Evolutionary conservation across 2,329 filamentous ascomycete genomes (phyloP), one percentile per base, ranked within the genome.

Genomic region (Mariannaea sp.): DNA sequence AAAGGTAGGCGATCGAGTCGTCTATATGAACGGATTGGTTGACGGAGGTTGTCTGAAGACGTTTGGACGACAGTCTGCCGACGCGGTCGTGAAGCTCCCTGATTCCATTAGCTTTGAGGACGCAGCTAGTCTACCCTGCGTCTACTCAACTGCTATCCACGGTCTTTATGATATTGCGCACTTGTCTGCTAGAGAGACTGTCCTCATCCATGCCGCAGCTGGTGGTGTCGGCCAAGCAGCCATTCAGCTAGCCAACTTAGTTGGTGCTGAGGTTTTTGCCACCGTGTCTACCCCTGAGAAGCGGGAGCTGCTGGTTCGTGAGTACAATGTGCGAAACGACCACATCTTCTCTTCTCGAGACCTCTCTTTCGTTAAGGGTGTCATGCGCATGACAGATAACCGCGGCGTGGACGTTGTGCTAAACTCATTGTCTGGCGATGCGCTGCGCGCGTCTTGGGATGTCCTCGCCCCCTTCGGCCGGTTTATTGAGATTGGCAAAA

Each of bases 401-500:
- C 40, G 51, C 6, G 69, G 69, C 12, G 59, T 71, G 7, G 64
- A 71, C 30, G 46, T 69, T 3, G 54, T 70, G 4, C 55, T 72
- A 16, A 68, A 69, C 53, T 65, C 61, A 2, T 41, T 68, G 2
- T 47, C 65, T 4, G 65, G 66, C 8, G 67, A 70, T 7, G 29
- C 58, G 3, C 48, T 72, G 0, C 56, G 55, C 1, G 59, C 62
- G 1, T 64, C 68, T 1, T 72, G 65, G 67, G 35, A 64, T 20
- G 69, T 65, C 44, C 48, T 74, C 7, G 67, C 71, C 3, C 51
- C 53, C 1, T 65, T 64, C 47, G 71, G 71, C 2, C 53, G 60
- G 2, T 70, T 73, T 35, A 43, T 74, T 1, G 71, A 74, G 48
- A 64, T 73, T 30, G 68, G 68, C 3, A 67, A 63, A 41, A 60